Base-by-base conservation (phyloP, 495 filamentous ascomycete genomes). In the Neurospora intermedia region DNA sequence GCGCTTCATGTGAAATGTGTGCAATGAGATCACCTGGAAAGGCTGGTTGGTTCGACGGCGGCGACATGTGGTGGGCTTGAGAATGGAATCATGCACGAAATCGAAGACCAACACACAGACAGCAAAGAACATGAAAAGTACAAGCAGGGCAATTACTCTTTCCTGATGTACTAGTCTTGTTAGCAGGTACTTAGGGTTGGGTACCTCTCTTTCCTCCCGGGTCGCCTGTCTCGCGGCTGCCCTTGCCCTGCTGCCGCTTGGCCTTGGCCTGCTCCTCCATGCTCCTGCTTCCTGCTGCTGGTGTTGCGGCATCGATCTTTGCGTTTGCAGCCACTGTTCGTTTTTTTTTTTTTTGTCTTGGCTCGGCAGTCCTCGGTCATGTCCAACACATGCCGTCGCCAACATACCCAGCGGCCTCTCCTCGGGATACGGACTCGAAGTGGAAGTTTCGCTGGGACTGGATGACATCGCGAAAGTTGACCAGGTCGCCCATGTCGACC, bases 401-500 rank as follows among this genome's bases (percentile, higher is more conserved):
- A 27, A 27, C 27, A 27, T 27, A 27, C 1, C 27, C 27, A 27
- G 27, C 27, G 27, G 27, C 27, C 27, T 27, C 27, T 27, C 27
- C 27, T 27, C 27, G 27, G 27, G 27, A 27, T 27, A 2, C n/a
- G n/a, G n/a, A 69, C 11, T 69, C 66, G 10, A 76, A 23, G 27
- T 76, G 73, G 7, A 76, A 70, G 38, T 54, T 40, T 2, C 35
- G 23, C 20, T 76, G 75, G 15, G 59, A 31, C 66, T 72, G 39
- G 15, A 76, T 76, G 27, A 76, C 7, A n/a, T 76, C 75, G 4
- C 75, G 48, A 43, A 76, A 76, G 38, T 76, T 76, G 70, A 76
- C 75, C 38, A 74, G 42, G 0, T 70, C 42, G 23, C 73, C 73
- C 9, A 20, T 35, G 39, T 70, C 16, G 6, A 69, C 41, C 8